Evolutionary conservation across 257 asterid genomes (phyloP), one percentile per base, ranked within the genome.

Genomic region (Linaria vulgaris): DNA sequence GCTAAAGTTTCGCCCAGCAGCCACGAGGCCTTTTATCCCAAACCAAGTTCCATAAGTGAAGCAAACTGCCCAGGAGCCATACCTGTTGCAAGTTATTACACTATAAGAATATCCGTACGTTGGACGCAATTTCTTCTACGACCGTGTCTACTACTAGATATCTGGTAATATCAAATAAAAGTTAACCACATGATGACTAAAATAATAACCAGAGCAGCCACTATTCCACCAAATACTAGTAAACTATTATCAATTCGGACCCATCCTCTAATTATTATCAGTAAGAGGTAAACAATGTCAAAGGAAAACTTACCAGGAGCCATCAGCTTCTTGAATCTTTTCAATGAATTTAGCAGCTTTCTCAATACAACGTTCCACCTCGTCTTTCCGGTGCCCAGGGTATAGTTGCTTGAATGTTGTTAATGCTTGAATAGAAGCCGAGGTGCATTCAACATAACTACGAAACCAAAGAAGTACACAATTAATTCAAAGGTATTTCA

Each of bases 31-130:
- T 69, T 80, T 80, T 63, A 92, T 76, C 53, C 99, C 99, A 70
- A 94, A 90, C 99, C 97, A 92, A 58, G 79, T 66, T 74, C 89
- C 99, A 71, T 92, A 92, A 57, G 96, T 92, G 82, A 82, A 92
- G 82, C 99, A 92, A 68, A 89, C 90, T 65, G 84, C 99, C 97
- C 97, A 92, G 49, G 96, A 89, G 45, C 99, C 99, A 74, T 92
- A 89, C 99, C 99, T 92, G 76, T 27, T 21, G 56, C 74, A 68
- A 64, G 60, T 17, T 58, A 69, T 49, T 37, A 24, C 7, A 44
- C 53, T 51, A 25, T 52, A 46, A 38, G 39, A n/a, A 61, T 16
- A 17, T 39, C 9, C 11, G 5, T n/a, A 21, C 37, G 49, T 24
- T 49, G 9, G 21, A 20, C 30, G 23, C 46, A 37, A 34, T 12